Conservation (phyloP, 306 rosid genomes). For the Pueraria montana region DNA sequence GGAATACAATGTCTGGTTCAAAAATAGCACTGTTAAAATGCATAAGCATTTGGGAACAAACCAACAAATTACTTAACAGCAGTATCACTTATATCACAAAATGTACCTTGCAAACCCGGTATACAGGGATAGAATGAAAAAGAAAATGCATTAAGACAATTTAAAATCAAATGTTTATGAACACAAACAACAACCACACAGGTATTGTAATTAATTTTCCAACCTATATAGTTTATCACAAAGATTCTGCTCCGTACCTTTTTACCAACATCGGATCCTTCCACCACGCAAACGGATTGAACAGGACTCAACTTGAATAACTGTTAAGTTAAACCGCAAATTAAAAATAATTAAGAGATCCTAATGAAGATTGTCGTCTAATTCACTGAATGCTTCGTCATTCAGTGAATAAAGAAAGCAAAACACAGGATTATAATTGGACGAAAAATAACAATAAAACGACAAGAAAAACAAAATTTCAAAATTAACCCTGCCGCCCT, state of each 20-base stretch:
- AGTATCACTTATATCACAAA: background rate
- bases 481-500: constrained; percentile 12
- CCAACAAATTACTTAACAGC: background rate
- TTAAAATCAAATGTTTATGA: background rate
- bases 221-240: constrained; percentile 15
- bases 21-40: constrained; percentile 48
- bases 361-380: background rate
- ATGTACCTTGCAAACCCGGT: background rate
- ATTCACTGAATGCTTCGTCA: background rate
- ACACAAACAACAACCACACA: background rate
- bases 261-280: constrained; percentile 57
- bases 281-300: constrained; percentile 74
- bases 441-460: background rate
- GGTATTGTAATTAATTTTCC: background rate
- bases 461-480: background rate
- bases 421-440: background rate
- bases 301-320: constrained; percentile 73
- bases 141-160: background rate
- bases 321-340: constrained; percentile 56
- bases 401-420: background rate
- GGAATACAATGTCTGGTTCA: constrained; percentile 70
- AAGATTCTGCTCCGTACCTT: constrained; percentile 60
- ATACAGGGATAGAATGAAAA: background rate
- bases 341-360: constrained; percentile 29
- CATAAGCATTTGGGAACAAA: constrained; percentile 28